Percentiles rank a stretch among this genome's conserved stretches.
Evolutionary conservation across 1,139 yeast species (phyloP).

Genomic region (Hyphopichia wangnamkhiaoensis): DNA sequence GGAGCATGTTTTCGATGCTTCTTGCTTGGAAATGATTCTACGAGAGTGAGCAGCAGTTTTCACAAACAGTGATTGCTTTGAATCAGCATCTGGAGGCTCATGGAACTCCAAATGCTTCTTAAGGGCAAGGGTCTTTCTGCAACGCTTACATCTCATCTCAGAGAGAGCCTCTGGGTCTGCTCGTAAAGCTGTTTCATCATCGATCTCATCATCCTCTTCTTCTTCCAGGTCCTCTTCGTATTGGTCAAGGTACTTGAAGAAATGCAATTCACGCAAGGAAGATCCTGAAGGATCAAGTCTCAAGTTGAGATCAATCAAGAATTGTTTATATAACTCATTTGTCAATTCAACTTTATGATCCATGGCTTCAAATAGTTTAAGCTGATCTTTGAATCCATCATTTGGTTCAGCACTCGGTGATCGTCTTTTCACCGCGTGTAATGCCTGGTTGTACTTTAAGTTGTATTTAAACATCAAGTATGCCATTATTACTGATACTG

Average conservation of each 20-base stretch:
- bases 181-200: constrained; percentile 6
- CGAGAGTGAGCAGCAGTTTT: constrained; percentile 62
- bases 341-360: constrained; percentile 25
- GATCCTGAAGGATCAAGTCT: constrained; percentile 31
- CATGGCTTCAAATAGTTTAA: constrained; percentile 54
- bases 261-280: constrained; percentile 16
- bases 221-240: constrained; percentile 13
- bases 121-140: constrained; percentile 60
- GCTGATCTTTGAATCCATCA: constrained; percentile 71
- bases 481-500: constrained; percentile 71
- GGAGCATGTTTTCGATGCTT: constrained; percentile 67
- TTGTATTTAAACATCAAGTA: constrained; percentile 76
- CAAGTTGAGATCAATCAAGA: constrained; percentile 24
- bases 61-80: constrained; percentile 63
- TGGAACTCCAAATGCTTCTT: constrained; percentile 56
- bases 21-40: constrained; percentile 52
- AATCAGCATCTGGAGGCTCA: constrained; percentile 57
- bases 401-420: constrained; percentile 70
- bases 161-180: constrained; percentile 23
- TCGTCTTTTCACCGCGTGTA: constrained; percentile 69
- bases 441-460: constrained; percentile 58
- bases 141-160: constrained; percentile 66
- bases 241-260: constrained; percentile 7
- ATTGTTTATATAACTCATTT: constrained; percentile 27
- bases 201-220: constrained; percentile 1